A percentile compares a stretch with the other conserved stretches of the same genome.
Evolutionary conservation across 2,329 filamentous ascomycete species (phyloP).

Genomic region (Ophiostoma piceae): DNA sequence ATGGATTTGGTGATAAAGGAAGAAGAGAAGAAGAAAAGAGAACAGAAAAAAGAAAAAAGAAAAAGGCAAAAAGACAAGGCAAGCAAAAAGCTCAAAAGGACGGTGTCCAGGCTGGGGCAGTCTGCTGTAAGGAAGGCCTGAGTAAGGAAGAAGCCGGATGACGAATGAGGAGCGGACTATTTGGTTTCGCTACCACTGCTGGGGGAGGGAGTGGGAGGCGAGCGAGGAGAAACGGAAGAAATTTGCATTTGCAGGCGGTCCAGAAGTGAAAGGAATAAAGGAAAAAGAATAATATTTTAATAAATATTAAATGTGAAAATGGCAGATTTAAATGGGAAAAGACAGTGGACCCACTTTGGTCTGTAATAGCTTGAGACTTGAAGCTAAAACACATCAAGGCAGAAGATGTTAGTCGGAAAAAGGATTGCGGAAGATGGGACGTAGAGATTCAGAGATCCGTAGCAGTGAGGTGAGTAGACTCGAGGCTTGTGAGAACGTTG

Average conservation of each 20-base stretch:
- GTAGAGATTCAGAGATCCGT: not conserved
- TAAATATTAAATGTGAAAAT: not conserved
- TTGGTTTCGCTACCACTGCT: slow-evolving; percentile 16
- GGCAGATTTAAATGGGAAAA: not conserved
- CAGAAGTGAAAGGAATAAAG: slow-evolving; percentile 6
- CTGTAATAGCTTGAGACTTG: not conserved
- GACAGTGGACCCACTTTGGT: not conserved
- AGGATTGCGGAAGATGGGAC: not conserved
- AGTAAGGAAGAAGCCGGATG: slow-evolving; percentile 25
- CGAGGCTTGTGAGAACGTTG: not conserved
- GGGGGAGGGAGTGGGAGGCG: slow-evolving; percentile 15
- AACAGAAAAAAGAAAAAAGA: not conserved
- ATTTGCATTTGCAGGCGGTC: slow-evolving; percentile 8
- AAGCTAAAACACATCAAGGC: not conserved
- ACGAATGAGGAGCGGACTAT: slow-evolving; percentile 23
- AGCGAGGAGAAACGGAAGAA: slow-evolving; percentile 14
- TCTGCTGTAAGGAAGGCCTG: not conserved
- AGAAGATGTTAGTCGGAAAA: slow-evolving; percentile 16
- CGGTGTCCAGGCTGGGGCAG: slow-evolving; percentile 12
- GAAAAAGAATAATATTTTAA: slow-evolving; percentile 13
- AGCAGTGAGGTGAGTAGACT: not conserved
- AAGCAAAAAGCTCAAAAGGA: slow-evolving; percentile 9
- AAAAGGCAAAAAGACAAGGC: slow-evolving; percentile 12
- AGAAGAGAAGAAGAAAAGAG: too few relatives aligned
- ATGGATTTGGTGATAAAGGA: not conserved